Base-by-base conservation (phyloP, 257 asterid species). In the Capsicum rhomboideum region DNA sequence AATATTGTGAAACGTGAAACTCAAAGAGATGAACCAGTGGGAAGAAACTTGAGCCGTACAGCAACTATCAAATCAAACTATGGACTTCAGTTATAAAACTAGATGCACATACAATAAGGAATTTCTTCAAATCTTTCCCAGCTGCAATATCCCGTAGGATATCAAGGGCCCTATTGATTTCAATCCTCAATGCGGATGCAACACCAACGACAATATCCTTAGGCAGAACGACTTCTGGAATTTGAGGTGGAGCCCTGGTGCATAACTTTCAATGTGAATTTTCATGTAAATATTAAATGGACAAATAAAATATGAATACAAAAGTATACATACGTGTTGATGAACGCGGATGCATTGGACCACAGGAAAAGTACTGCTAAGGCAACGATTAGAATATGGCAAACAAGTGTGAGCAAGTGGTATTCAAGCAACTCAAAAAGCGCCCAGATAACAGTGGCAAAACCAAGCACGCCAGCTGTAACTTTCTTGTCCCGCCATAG, bases 401-500 rank as follows among this genome's bases (percentile, higher is more conserved):
- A 94, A 61, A 95, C 91, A 74, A 95, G 90, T 2, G 99, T 87
- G 52, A 95, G 96, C 88, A 95, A 86, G 85, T 95, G 98, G 85
- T 95, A 95, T 69, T 95, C 94, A 79, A 94, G 90, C 94, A 95
- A 89, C 87, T 95, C 99, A 84, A 94, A 95, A 58, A 95, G 92
- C 88, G 92, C 95, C 97, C 97, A 95, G 83, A 94, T 85, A 74
- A 92, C 92, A 69, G 98, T 95, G 42, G 91, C 97, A 84, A 95
- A 82, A 83, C 97, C 97, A 53, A 95, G 90, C 72, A 95, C 97
- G 26, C 94, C 90, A 82, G 90, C 94, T n/a, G 99, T 79, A 83
- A 92, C 74, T 84, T 94, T 95, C 93, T 92, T 93, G 91, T 95
- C 94, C 90, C 93, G 90, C 99, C 98, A 95, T 28, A 95, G 89